phyloP scores from a whole-genome alignment of 257 asterid genomes.

The Parsonsia alboflavescens region DNA sequence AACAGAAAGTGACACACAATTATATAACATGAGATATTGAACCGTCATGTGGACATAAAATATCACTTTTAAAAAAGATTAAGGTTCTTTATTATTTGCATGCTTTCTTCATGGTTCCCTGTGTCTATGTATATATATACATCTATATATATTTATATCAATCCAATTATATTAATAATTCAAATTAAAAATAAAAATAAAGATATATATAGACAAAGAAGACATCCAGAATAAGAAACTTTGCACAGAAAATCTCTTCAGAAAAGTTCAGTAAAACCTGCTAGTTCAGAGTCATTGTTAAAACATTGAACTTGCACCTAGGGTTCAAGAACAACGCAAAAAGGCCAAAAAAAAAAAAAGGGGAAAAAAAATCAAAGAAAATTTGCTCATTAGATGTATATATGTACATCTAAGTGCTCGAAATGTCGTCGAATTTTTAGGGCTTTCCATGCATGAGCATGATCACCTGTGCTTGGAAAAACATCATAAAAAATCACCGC shows the following conservation, averaged over 20 bases:
- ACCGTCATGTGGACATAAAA: too few relatives aligned
- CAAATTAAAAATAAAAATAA: too few relatives aligned
- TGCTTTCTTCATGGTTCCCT: too few relatives aligned
- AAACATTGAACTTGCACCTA: slow-evolving; percentile 20
- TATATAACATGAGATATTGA: too few relatives aligned
- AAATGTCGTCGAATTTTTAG: slow-evolving; percentile 68
- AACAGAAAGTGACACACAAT: too few relatives aligned
- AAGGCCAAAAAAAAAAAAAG: neutral
- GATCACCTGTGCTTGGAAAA: slow-evolving; percentile 1
- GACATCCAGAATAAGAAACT: neutral
- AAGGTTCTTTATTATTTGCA: too few relatives aligned
- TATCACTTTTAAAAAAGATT: too few relatives aligned
- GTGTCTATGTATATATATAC: too few relatives aligned
- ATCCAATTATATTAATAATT: too few relatives aligned
- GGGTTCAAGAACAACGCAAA: slow-evolving; percentile 23
- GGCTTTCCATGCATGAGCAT: too few relatives aligned
- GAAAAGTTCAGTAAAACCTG: neutral
- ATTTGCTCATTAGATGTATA: slow-evolving; percentile 5
- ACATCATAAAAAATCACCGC: neutral
- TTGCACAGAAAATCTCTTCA: slow-evolving; percentile 4
- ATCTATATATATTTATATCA: too few relatives aligned
- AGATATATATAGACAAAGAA: neutral
- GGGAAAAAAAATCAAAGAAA: too few relatives aligned
- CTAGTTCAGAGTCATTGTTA: slow-evolving; percentile 8
- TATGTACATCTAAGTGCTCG: slow-evolving; percentile 28